These are phyloP conservation scores for Lachnellula subtilissima DNA, from an alignment of 2,329 filamentous ascomycete genomes.

Conservation along the genomic window DNA sequence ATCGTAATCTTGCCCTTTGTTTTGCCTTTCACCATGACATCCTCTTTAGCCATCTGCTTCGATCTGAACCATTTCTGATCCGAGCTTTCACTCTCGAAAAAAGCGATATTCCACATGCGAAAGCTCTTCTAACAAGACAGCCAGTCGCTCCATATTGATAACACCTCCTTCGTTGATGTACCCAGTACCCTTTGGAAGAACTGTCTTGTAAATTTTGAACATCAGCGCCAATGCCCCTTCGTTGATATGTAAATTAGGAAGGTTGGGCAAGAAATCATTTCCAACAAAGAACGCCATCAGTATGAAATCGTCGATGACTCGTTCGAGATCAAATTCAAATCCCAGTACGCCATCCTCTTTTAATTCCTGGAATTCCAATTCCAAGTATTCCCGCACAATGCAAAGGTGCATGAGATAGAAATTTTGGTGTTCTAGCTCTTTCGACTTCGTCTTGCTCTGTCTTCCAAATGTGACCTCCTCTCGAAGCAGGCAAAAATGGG, in stretches of 20 bases:
- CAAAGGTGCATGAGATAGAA: constrained; percentile 97
- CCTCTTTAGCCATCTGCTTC: constrained; percentile 69
- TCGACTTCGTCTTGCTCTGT: constrained; percentile 79
- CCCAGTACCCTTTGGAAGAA: constrained; percentile 80
- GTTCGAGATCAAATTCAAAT: constrained; percentile 88
- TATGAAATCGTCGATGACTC: constrained; percentile 98
- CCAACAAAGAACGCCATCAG: constrained; percentile 99
- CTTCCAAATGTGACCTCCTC: constrained; percentile 98
- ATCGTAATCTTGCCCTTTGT: constrained; percentile 68
- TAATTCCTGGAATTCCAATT: constrained; percentile 93
- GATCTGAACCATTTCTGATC: constrained; percentile 90
- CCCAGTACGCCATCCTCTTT: constrained; percentile 65
- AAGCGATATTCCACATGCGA: constrained; percentile 86
- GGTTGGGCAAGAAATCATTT: constrained; percentile 96
- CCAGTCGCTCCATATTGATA: constrained; percentile 80
- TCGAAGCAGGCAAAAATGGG: constrained; percentile 93
- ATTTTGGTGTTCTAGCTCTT: constrained; percentile 97
- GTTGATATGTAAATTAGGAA: constrained; percentile 96
- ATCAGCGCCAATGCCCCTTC: constrained; percentile 94
- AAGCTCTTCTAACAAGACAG: constrained; percentile 74
- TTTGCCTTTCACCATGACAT: constrained; percentile 57
- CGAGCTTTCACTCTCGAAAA: constrained; percentile 86
- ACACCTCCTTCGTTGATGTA: constrained; percentile 95
- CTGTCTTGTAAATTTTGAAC: constrained; percentile 93
- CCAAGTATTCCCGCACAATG: constrained; percentile 94